Conservation (phyloP, 495 filamentous ascomycete genomes). For the Tetracladium marchalianum region DNA sequence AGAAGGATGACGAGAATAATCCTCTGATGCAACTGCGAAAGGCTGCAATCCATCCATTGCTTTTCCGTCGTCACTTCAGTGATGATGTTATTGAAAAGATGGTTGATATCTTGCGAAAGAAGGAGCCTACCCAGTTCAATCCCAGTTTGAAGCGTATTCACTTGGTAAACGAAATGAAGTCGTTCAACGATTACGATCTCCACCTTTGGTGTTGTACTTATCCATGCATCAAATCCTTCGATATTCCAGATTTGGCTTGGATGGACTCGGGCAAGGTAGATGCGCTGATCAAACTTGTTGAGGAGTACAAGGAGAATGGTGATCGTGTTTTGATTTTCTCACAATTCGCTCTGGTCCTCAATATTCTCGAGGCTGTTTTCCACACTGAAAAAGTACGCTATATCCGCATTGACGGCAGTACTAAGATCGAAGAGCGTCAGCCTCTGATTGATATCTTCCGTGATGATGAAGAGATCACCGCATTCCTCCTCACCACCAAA, state of each 20-base stretch:
- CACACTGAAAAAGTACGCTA: slow-evolving; percentile 63
- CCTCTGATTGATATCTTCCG: slow-evolving; percentile 81
- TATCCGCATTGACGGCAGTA: slow-evolving; percentile 76
- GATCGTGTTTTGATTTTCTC: slow-evolving; percentile 85
- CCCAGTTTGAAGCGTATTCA: slow-evolving; percentile 35
- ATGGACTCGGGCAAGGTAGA: slow-evolving; percentile 88
- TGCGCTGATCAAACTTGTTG: slow-evolving; percentile 62
- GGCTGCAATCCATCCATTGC: slow-evolving; percentile 83
- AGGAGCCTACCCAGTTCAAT: slow-evolving; percentile 41
- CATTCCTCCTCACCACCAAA: slow-evolving; percentile 87
- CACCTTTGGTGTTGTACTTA: slow-evolving; percentile 66
- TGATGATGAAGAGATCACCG: slow-evolving; percentile 63
- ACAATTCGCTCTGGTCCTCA: slow-evolving; percentile 83
- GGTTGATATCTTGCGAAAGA: slow-evolving; percentile 59
- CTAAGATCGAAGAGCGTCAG: slow-evolving; percentile 73
- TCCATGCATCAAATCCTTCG: slow-evolving; percentile 56
- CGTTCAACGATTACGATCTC: slow-evolving; percentile 73
- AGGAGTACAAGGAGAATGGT: slow-evolving; percentile 64
- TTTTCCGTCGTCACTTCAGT: slow-evolving; percentile 72
- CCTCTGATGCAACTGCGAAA: slow-evolving; percentile 87
- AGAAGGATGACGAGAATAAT: slow-evolving; percentile 41
- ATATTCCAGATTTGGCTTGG: slow-evolving; percentile 68
- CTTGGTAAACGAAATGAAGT: slow-evolving; percentile 61
- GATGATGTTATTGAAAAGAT: slow-evolving; percentile 68
- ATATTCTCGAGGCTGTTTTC: slow-evolving; percentile 77